Evolutionary conservation across 139 green algal species (phyloP).

Genomic region (Mychonastes homosphaera): DNA sequence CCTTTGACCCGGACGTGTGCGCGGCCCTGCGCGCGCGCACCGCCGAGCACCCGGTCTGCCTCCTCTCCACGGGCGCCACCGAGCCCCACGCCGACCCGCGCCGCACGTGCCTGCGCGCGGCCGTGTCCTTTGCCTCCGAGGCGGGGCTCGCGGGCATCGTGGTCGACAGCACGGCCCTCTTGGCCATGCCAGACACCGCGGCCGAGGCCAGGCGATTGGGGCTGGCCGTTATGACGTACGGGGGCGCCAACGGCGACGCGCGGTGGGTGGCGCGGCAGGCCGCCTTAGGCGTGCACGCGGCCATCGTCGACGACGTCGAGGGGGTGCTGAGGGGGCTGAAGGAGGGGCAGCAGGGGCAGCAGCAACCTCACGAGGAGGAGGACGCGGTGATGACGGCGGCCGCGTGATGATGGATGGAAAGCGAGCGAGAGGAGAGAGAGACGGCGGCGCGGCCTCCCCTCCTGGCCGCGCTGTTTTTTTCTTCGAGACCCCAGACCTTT

Average conservation of each 20-base stretch:
- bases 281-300: constrained; percentile 55
- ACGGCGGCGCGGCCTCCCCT: too few relatives aligned
- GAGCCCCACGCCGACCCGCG: constrained; percentile 51
- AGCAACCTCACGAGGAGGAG: too few relatives aligned
- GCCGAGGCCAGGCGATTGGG: constrained; percentile 18
- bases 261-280: constrained; percentile 48
- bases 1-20: constrained; percentile 80
- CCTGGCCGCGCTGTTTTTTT: too few relatives aligned
- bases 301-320: constrained; percentile 64
- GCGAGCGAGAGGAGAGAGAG: too few relatives aligned
- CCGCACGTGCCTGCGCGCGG: constrained; percentile 51
- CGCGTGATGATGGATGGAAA: too few relatives aligned
- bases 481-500: too few relatives aligned
- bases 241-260: constrained; percentile 61
- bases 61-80: constrained; percentile 54
- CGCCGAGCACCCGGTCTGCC: constrained; percentile 52
- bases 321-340: constrained; percentile 5
- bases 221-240: constrained; percentile 69
- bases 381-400: too few relatives aligned
- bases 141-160: constrained; percentile 55
- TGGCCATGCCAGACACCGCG: constrained; percentile 22
- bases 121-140: constrained; percentile 43
- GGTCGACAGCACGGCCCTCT: constrained; percentile 39
- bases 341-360: too few relatives aligned
- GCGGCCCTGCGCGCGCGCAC: constrained; percentile 29